phyloP scores from a whole-genome alignment of 2,329 filamentous ascomycete species.

The Hypoxylon sp. region DNA sequence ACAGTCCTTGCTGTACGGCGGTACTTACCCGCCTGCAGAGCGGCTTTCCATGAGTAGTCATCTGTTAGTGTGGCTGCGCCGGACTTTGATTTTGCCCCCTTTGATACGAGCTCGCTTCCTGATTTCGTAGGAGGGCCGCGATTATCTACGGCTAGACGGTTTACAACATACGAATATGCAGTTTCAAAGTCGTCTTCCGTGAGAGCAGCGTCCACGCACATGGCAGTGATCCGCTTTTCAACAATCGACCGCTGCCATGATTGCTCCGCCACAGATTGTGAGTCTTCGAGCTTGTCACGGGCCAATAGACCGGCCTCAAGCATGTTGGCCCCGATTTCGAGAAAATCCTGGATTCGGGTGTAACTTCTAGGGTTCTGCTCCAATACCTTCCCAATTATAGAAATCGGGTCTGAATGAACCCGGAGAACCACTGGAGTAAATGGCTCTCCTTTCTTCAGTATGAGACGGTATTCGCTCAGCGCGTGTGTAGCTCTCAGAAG shows the following conservation, averaged over 20 bases:
- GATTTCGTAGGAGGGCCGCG: slow-evolving; percentile 23
- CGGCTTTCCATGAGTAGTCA: slow-evolving; percentile 83
- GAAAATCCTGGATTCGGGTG: slow-evolving; percentile 79
- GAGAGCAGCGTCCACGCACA: slow-evolving; percentile 84
- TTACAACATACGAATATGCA: slow-evolving; percentile 86
- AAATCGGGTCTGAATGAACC: slow-evolving; percentile 81
- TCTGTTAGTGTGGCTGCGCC: slow-evolving; percentile 59
- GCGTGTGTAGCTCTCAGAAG: slow-evolving; percentile 81
- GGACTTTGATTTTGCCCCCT: slow-evolving; percentile 43
- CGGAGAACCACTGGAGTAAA: slow-evolving; percentile 84
- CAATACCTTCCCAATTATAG: slow-evolving; percentile 79
- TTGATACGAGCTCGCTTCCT: slow-evolving; percentile 48
- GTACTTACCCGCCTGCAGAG: slow-evolving; percentile 83
- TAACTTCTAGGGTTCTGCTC: slow-evolving; percentile 83
- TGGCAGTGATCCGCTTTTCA: slow-evolving; percentile 79
- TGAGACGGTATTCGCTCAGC: slow-evolving; percentile 81
- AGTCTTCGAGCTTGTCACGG: slow-evolving; percentile 50
- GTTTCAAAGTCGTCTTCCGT: slow-evolving; percentile 87
- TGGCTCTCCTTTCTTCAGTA: slow-evolving; percentile 83
- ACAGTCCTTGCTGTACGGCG: slow-evolving; percentile 68
- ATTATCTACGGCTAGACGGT: slow-evolving; percentile 67
- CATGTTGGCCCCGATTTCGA: slow-evolving; percentile 78
- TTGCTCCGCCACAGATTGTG: slow-evolving; percentile 48
- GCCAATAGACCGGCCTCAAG: slow-evolving; percentile 70
- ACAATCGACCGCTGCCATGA: slow-evolving; percentile 59